Evolutionary conservation across 495 filamentous ascomycete genomes (phyloP).

Genomic region (Tuber microsphaerosporum): DNA sequence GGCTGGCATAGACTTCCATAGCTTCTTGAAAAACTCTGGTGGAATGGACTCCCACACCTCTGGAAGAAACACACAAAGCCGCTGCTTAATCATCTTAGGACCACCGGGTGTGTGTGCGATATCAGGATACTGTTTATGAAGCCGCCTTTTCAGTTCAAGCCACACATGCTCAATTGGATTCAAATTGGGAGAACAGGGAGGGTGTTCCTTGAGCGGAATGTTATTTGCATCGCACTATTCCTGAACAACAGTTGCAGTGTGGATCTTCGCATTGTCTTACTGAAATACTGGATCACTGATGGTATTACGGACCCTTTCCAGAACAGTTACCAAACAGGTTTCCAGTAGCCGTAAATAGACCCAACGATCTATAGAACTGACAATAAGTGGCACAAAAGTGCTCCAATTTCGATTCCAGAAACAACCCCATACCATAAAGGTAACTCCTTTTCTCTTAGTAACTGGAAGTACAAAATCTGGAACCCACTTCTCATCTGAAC

Average conservation of each 20-base stretch:
- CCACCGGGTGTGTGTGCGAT: too few relatives aligned
- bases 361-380: slow-evolving; percentile 6
- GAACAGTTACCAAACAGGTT: background rate
- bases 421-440: slow-evolving; percentile 21
- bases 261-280: slow-evolving; percentile 22
- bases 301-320: too few relatives aligned
- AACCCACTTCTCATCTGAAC: slow-evolving; percentile 10
- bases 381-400: slow-evolving; percentile 8
- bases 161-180: too few relatives aligned
- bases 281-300: slow-evolving; percentile 6
- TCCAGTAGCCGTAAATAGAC: slow-evolving; percentile 11
- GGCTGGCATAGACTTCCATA: slow-evolving; percentile 11
- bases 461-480: too few relatives aligned
- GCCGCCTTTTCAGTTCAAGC: too few relatives aligned
- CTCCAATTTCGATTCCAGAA: slow-evolving; percentile 14
- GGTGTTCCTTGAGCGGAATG: background rate
- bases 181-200: too few relatives aligned
- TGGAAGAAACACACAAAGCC: too few relatives aligned
- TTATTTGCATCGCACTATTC: background rate
- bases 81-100: too few relatives aligned
- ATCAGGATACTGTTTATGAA: too few relatives aligned
- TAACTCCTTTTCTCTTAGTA: slow-evolving; percentile 9
- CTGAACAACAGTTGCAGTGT: background rate
- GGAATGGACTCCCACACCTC: slow-evolving; percentile 16
- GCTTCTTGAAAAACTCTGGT: too few relatives aligned